Percentiles rank a stretch among this genome's conserved stretches.
Conservation (phyloP, 2,329 filamentous ascomycete genomes). For the Fusarium oligoseptatum region DNA sequence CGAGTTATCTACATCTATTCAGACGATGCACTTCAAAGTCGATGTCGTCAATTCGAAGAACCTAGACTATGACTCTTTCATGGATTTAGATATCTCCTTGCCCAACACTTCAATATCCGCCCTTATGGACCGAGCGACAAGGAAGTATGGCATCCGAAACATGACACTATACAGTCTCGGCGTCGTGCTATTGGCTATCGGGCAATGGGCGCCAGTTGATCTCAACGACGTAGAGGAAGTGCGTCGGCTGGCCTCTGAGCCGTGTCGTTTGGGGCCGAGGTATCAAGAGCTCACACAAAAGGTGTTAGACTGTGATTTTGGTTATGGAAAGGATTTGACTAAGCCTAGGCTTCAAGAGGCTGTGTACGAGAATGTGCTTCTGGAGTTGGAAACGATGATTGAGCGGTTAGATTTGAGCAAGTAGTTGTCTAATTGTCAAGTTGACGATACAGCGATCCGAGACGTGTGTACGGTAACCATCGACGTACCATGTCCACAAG, state of each 20-base stretch:
- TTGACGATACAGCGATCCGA: background rate
- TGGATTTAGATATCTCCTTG: background rate
- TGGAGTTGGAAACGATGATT: constrained; percentile 3
- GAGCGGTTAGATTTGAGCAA: background rate
- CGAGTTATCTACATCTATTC: background rate
- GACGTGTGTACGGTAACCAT: background rate
- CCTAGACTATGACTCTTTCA: background rate
- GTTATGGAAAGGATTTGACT: background rate
- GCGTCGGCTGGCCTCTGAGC: background rate
- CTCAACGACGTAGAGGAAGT: background rate
- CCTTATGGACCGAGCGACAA: background rate
- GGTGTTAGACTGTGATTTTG: constrained; percentile 13
- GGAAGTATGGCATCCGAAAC: constrained; percentile 1
- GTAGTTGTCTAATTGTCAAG: background rate
- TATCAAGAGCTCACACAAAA: constrained; percentile 5
- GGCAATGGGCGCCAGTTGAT: background rate
- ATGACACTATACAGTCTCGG: constrained; percentile 12
- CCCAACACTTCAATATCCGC: background rate
- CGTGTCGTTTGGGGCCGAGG: background rate
- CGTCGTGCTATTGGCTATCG: background rate
- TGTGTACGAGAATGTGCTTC: background rate
- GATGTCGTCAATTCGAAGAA: background rate
- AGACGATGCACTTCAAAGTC: background rate
- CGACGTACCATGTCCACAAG: background rate
- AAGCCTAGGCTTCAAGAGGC: background rate